Conservation (phyloP, 192 early-diverging fungal genomes). For the Backusella luteola region DNA sequence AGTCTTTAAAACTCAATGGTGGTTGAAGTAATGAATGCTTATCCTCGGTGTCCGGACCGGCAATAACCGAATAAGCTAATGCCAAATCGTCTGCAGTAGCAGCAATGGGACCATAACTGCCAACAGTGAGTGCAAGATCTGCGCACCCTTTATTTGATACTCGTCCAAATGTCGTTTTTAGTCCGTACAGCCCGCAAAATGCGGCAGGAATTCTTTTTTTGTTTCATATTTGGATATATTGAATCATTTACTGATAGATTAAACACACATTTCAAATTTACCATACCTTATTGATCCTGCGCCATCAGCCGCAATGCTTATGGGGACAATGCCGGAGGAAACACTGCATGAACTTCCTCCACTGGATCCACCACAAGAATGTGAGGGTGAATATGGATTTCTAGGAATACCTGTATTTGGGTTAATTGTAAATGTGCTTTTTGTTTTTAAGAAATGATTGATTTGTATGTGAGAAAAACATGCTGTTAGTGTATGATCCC, state of each 20-base stretch:
- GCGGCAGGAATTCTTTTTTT: conserved; percentile 57
- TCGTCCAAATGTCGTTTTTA: conserved; percentile 71
- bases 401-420: conserved; percentile 54
- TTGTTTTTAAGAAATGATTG: conserved; percentile 7
- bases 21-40: conserved; percentile 48
- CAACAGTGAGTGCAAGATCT: conserved; percentile 54
- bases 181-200: conserved; percentile 72
- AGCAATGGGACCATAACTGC: conserved; percentile 66
- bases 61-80: conserved; percentile 61
- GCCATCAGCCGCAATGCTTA: conserved; percentile 71
- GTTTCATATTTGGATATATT: background rate
- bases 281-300: conserved; percentile 61
- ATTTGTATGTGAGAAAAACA: background rate
- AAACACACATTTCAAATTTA: background rate
- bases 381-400: conserved; percentile 59
- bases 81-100: conserved; percentile 66
- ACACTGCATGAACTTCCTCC: conserved; percentile 68
- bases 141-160: conserved; percentile 52
- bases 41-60: conserved; percentile 56
- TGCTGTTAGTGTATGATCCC: background rate
- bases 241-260: background rate
- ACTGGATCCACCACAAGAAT: conserved; percentile 69
- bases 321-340: conserved; percentile 60
- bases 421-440: conserved; percentile 59
- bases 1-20: conserved; percentile 36